A percentile compares a stretch with the other conserved stretches of the same genome.
Evolutionary conservation across 2,329 filamentous ascomycete genomes (phyloP).

Genomic region (Alternaria gaisen): DNA sequence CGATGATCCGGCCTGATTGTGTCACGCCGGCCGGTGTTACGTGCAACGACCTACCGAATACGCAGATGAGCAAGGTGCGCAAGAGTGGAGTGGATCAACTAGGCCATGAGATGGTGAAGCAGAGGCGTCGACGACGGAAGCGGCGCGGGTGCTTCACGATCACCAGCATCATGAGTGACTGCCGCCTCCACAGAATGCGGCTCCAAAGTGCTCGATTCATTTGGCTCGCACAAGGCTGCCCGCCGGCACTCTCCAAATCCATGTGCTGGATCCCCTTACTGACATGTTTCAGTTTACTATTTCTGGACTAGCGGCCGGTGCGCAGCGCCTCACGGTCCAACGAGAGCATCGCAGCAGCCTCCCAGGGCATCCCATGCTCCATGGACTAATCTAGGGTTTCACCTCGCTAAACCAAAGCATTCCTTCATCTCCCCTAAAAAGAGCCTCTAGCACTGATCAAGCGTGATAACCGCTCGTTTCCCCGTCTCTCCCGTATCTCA

Average conservation of each 20-base stretch:
- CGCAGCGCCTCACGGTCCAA: conserved; percentile 26
- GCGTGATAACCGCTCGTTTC: conserved; percentile 41
- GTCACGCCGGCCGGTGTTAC: conserved; percentile 6
- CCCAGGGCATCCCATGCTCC: conserved; percentile 21
- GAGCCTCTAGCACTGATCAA: conserved; percentile 30
- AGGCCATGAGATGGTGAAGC: not conserved
- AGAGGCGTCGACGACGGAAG: conserved; percentile 5
- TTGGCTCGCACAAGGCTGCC: conserved; percentile 13
- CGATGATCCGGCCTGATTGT: conserved; percentile 16
- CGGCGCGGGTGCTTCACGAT: conserved; percentile 15
- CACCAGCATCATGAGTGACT: conserved; percentile 2
- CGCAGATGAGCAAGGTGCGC: conserved; percentile 8
- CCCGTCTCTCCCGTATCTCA: conserved; percentile 7
- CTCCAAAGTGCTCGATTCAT: not conserved
- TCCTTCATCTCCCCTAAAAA: conserved; percentile 50
- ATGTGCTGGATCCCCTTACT: conserved; percentile 33
- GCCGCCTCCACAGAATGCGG: conserved; percentile 9
- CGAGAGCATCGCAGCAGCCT: conserved; percentile 21
- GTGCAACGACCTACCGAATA: conserved; percentile 9
- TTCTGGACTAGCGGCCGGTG: conserved; percentile 36
- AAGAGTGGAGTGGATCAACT: conserved; percentile 15
- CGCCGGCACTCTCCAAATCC: conserved; percentile 16
- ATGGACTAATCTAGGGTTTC: conserved; percentile 44
- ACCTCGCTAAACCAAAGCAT: conserved; percentile 47
- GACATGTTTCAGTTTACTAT: conserved; percentile 44